phyloP scores from a whole-genome alignment of 108 stramenopile species.

The Skeletonema potamos region DNA sequence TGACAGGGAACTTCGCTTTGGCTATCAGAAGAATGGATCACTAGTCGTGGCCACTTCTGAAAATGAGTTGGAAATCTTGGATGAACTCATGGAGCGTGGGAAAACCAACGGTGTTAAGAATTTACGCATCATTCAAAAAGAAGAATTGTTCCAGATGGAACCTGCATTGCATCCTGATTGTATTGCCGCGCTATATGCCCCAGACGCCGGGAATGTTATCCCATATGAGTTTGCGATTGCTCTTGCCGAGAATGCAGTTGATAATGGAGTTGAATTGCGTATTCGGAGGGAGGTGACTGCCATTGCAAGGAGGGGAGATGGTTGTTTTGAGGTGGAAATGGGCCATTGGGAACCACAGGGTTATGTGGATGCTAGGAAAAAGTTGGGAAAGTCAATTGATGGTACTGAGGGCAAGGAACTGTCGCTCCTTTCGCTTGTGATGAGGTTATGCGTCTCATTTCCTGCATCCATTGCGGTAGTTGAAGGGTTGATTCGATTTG shows the following conservation, averaged over 20 bases:
- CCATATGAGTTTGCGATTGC: slow-evolving; percentile 86
- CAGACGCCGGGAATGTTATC: slow-evolving; percentile 84
- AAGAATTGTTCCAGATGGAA: slow-evolving; percentile 68
- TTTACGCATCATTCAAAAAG: slow-evolving; percentile 59
- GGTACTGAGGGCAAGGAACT: slow-evolving; percentile 17
- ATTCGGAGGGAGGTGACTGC: slow-evolving; percentile 66
- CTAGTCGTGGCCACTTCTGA: slow-evolving; percentile 72
- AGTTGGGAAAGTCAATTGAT: slow-evolving; percentile 41
- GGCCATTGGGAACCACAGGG: slow-evolving; percentile 71
- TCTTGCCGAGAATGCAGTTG: slow-evolving; percentile 82
- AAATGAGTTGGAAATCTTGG: slow-evolving; percentile 54
- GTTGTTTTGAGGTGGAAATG: slow-evolving; percentile 36
- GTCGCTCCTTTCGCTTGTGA: background rate
- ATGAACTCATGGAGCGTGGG: slow-evolving; percentile 69
- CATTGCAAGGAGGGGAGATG: slow-evolving; percentile 34
- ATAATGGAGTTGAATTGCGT: slow-evolving; percentile 84
- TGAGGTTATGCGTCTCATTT: slow-evolving; percentile 19
- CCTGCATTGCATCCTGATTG: slow-evolving; percentile 59
- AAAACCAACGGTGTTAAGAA: slow-evolving; percentile 74
- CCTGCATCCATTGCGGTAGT: slow-evolving; percentile 20
- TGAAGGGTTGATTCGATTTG: slow-evolving; percentile 27
- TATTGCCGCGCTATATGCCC: slow-evolving; percentile 73
- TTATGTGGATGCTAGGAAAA: slow-evolving; percentile 51
- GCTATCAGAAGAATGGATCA: slow-evolving; percentile 80
- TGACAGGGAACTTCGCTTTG: slow-evolving; percentile 76